phyloP scores from a whole-genome alignment of 108 stramenopile species.

The Skeletonema potamos region DNA sequence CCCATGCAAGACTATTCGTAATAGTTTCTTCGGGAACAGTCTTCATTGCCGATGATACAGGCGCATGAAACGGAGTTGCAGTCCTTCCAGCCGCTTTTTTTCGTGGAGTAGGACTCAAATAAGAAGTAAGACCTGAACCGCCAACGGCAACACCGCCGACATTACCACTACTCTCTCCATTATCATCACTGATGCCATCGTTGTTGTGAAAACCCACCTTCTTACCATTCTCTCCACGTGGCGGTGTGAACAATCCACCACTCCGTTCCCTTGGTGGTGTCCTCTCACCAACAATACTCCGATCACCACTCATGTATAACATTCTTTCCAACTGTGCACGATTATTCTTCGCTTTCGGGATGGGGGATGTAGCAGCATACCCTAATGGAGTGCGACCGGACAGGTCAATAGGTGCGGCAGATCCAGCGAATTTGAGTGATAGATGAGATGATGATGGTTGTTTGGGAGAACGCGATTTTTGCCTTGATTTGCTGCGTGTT shows the following conservation, averaged over 20 bases:
- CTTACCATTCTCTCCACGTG: background rate
- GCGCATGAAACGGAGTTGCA: constrained; percentile 25
- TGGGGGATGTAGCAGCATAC: constrained; percentile 55
- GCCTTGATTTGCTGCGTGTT: background rate
- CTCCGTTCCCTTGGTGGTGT: constrained; percentile 50
- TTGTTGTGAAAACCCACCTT: background rate
- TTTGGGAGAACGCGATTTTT: constrained; percentile 15
- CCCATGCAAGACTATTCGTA: constrained; percentile 30
- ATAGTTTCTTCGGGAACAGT: background rate
- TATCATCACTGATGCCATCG: background rate
- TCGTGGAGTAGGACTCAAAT: constrained; percentile 42
- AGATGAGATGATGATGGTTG: background rate
- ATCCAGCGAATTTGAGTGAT: constrained; percentile 29
- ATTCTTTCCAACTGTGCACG: constrained; percentile 40
- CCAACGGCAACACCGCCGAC: background rate
- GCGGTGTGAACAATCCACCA: constrained; percentile 17
- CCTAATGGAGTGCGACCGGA: constrained; percentile 70
- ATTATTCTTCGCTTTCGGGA: constrained; percentile 50
- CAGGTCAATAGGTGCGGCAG: constrained; percentile 57
- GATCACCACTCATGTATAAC: constrained; percentile 64
- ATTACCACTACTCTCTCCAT: background rate
- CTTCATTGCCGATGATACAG: background rate
- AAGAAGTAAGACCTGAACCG: background rate
- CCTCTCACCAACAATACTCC: constrained; percentile 53
- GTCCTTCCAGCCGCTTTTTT: constrained; percentile 9